Percentiles rank a stretch among this genome's conserved stretches.
Conservation (phyloP, 352 stramenopile genomes). For the Globisporangium abappressorium region DNA sequence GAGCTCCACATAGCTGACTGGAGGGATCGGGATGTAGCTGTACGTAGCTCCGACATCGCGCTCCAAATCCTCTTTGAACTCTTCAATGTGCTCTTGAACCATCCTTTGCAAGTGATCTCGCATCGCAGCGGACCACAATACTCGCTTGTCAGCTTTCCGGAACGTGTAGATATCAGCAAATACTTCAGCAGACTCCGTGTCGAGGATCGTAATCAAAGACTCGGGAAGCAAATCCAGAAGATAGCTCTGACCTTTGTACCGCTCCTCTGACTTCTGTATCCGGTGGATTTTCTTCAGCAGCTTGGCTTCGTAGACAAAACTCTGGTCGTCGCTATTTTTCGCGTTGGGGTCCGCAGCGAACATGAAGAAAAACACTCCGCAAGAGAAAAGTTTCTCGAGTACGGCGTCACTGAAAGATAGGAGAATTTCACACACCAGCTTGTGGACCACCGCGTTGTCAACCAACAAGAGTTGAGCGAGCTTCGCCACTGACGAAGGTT, state of each 20-base stretch:
- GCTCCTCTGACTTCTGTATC: slow-evolving; percentile 48
- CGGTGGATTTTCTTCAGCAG: slow-evolving; percentile 69
- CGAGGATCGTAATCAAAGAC: slow-evolving; percentile 63
- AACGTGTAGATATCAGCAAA: slow-evolving; percentile 70
- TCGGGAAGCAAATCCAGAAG: slow-evolving; percentile 71
- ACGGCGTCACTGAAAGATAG: slow-evolving; percentile 43
- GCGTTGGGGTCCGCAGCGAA: slow-evolving; percentile 36
- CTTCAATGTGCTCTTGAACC: slow-evolving; percentile 67
- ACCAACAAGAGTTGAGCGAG: slow-evolving; percentile 70
- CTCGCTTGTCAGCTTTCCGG: slow-evolving; percentile 56
- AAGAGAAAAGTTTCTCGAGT: slow-evolving; percentile 52
- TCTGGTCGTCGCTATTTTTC: slow-evolving; percentile 23
- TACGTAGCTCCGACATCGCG: slow-evolving; percentile 56
- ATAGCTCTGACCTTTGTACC: slow-evolving; percentile 52
- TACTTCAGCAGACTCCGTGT: slow-evolving; percentile 51
- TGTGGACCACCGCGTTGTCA: slow-evolving; percentile 43
- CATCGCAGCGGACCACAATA: slow-evolving; percentile 72
- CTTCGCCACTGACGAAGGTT: slow-evolving; percentile 39
- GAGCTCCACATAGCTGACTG: slow-evolving; percentile 65
- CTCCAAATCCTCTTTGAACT: slow-evolving; percentile 59
- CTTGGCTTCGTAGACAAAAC: slow-evolving; percentile 55
- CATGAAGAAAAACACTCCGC: slow-evolving; percentile 75
- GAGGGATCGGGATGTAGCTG: slow-evolving; percentile 60
- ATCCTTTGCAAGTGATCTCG: slow-evolving; percentile 66
- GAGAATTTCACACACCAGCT: slow-evolving; percentile 63